Evolutionary conservation across 139 green algal species (phyloP), one percentile per base, ranked within the genome.

Genomic region (Desmodesmus armatus): DNA sequence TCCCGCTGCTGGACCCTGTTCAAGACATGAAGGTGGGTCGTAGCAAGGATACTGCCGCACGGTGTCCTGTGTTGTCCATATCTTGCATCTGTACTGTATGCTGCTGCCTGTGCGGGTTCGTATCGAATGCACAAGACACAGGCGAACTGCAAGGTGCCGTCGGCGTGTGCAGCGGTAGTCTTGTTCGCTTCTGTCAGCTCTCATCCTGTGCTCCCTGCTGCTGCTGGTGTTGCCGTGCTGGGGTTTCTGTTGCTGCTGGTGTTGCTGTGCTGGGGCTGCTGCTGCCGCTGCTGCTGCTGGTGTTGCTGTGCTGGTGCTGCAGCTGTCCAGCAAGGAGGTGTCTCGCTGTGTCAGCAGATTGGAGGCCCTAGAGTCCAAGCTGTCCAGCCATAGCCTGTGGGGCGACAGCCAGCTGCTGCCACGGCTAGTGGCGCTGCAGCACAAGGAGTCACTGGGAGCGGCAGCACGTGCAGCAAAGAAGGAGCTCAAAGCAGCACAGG

Each of bases 1-100:
- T 90, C 82, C 90, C 90, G 17, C 70, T 93, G 66, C 89, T 98
- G 60, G 93, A 96, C 83, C 89, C 92, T 0, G 85, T 93, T 81
- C 84, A 91, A 17, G 95, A 98, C 87, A 92, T 97, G 91, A 86
- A 90, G 62, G 91, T 94, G 55, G 13, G 66, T 4, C 35, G 33
- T 35, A n/a, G 0, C 11, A 0, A n/a, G n/a, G n/a, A n/a, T n/a
- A n/a, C n/a, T n/a, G n/a, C n/a, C n/a, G n/a, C n/a, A n/a, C n/a
- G n/a, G n/a, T n/a, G n/a, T n/a, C n/a, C n/a, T n/a, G 51, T 62
- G 51, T 2, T 62, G 51, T 62, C 21, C 21, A 27, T 27, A 2
- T 1, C 51, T 27, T 62, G 51, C 51, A 62, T 62, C 51, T 2
- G 19, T 19, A 62, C 17, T 62, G 51, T 19, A 62, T 62, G 51